phyloP scores from a whole-genome alignment of 148 eudicot genomes.

The Cornus florida region DNA sequence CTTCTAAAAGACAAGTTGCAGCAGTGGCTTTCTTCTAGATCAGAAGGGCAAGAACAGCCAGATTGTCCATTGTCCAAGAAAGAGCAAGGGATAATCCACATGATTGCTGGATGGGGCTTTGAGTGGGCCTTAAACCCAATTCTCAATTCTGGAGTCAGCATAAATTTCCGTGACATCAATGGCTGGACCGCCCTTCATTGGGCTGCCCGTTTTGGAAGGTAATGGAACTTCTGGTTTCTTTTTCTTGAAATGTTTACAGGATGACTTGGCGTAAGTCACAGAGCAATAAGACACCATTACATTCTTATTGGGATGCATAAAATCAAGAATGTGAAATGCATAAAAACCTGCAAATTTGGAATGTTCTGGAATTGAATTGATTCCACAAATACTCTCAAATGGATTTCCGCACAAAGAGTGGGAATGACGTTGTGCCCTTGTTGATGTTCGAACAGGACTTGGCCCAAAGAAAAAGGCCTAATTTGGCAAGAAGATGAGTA shows the following conservation, averaged over 20 bases:
- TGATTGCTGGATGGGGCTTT: conserved; percentile 87
- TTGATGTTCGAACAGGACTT: no score
- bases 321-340: no score
- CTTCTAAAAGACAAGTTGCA: conserved; percentile 83
- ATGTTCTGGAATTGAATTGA: no score
- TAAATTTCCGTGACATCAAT: conserved; percentile 85
- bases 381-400: no score
- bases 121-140: conserved; percentile 86
- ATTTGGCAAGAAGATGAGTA: no score
- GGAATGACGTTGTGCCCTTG: no score
- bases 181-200: conserved; percentile 99
- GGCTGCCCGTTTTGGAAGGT: conserved; percentile 99
- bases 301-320: no score
- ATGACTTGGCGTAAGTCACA: no score
- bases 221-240: not conserved
- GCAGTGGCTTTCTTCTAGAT: conserved; percentile 65
- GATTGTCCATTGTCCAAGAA: conserved; percentile 67
- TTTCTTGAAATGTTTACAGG: not conserved
- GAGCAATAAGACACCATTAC: no score
- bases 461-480: no score
- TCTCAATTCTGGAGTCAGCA: conserved; percentile 69
- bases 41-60: conserved; percentile 20
- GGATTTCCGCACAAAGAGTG: no score
- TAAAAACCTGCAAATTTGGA: no score
- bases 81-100: conserved; percentile 92